Base-by-base conservation (phyloP, 441 rosid genomes). In the Gossypium schwendimanii region DNA sequence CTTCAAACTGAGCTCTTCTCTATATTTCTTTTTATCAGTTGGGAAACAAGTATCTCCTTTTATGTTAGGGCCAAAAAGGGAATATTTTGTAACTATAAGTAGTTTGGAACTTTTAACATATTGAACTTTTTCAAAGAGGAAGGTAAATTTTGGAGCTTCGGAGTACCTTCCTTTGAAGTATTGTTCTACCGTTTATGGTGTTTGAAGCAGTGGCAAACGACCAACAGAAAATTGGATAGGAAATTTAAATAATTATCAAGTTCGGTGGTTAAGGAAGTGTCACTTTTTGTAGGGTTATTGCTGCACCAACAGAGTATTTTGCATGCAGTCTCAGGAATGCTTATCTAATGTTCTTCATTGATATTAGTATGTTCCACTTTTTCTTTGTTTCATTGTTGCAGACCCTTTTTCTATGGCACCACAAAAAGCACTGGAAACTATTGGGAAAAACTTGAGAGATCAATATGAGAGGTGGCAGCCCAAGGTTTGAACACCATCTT, bases 401-500 rank as follows among this genome's bases (percentile, higher is more conserved):
- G 99, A 96, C 85, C 99, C 99, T 69, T 93, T 93, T 85, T 89
- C 98, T 76, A 88, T 96, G 99, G 90, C 89, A 66, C 97, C 99
- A 57, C 91, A 81, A 64, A 96, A 93, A 80, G 97, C 98, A 74
- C 96, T 96, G 55, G 98, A 91, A 85, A 78, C 88, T 53, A 90
- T 93, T 81, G 99, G 97, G 69, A 89, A 89, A 81, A 88, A 85
- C 74, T 84, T 96, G 85, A 91, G 87, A 75, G 81, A 79, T 77
- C 99, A 96, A 79, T 96, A 96, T 86, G 99, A 93, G 85, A 89
- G 98, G 83, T 96, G 99, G 98, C 99, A 96, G 84, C 98, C 98
- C 60, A 89, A 85, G 97, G 99, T 96, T 81, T 78, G 85, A 41
- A 14, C 6, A 24, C 66, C 4, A 73, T 78, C 26, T 4, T 49